These are phyloP conservation scores for Diaporthe sp. DNA, from an alignment of 2,329 filamentous ascomycete species.

Conservation along the genomic window DNA sequence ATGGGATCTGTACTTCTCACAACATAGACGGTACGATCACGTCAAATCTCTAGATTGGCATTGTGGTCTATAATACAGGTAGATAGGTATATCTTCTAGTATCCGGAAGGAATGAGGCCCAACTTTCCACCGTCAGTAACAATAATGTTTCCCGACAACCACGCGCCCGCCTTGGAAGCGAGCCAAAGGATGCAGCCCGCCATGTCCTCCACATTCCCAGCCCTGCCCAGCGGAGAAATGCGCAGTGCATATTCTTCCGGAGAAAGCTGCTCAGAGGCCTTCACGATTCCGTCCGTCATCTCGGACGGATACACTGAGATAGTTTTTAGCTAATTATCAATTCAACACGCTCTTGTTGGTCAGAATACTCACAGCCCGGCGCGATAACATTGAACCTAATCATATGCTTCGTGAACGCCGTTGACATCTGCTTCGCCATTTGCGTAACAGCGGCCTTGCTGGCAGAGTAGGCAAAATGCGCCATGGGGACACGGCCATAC, in stretches of 20 bases:
- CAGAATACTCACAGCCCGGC: constrained; percentile 53
- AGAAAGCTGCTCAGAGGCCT: neutral
- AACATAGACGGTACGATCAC: neutral
- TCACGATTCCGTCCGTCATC: constrained; percentile 6
- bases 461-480: constrained; percentile 75
- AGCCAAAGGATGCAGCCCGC: constrained; percentile 31
- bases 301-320: constrained; percentile 28
- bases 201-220: constrained; percentile 23
- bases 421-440: constrained; percentile 74
- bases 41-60: neutral
- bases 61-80: neutral
- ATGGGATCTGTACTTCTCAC: neutral
- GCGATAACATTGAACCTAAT: constrained; percentile 66
- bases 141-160: constrained; percentile 18
- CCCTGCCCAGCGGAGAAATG: neutral
- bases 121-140: constrained; percentile 23
- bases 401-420: constrained; percentile 68
- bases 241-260: neutral
- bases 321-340: neutral
- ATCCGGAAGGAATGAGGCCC: constrained; percentile 16
- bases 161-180: constrained; percentile 21
- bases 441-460: constrained; percentile 78
- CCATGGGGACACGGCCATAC: constrained; percentile 69
- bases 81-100: neutral
- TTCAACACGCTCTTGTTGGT: neutral